Evolutionary conservation across 1,284 basidiomycete species (phyloP), one percentile per base, ranked within the genome.

Genomic region (Ganoderma leucocontextum): DNA sequence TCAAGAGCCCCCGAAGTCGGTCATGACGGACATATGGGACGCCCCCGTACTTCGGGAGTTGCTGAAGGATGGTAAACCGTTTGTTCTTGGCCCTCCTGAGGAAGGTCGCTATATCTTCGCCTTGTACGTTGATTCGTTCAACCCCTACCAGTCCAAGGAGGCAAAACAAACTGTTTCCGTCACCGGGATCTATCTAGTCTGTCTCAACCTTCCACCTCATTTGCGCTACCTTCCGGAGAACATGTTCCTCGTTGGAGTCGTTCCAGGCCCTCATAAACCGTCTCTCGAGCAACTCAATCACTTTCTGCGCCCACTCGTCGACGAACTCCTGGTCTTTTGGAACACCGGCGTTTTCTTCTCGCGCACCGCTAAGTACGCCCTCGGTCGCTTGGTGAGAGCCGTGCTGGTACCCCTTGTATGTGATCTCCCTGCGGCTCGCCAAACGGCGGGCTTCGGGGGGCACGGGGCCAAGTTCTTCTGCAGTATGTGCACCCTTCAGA

Each of bases 241-340:
- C 64, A 64, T 80, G 29, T 78, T 71, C 63, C 59, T 79, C 5
- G 73, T 73, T 15, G 78, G 78, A 1, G 72, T 80, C 44, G 77
- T 83, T 17, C 82, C 82, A 13, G 81, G 80, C 4, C 80, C 78
- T 1, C 66, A 74, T 15, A 77, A 82, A 62, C 81, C 83, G 0
- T 73, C 73, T 17, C 55, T 75, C 0, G 76, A 76, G 5, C 69
- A 79, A 41, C 72, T 82, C 36, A 83, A 84, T 61, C 75, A 79
- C 49, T 78, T 77, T 59, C 66, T 84, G 0, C 49, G 55, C 4
- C 81, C 78, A 0, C 66, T 85, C 15, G 78, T 84, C 2, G 76
- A 82, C 55, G 75, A 79, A 19, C 63, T 84, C 15, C 62, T 79
- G 1, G 49, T 61, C 2, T 69, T 78, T n/a, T 84, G 79, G 78